phyloP scores from a whole-genome alignment of 2,329 filamentous ascomycete genomes.

The Westerdykella ornata region DNA sequence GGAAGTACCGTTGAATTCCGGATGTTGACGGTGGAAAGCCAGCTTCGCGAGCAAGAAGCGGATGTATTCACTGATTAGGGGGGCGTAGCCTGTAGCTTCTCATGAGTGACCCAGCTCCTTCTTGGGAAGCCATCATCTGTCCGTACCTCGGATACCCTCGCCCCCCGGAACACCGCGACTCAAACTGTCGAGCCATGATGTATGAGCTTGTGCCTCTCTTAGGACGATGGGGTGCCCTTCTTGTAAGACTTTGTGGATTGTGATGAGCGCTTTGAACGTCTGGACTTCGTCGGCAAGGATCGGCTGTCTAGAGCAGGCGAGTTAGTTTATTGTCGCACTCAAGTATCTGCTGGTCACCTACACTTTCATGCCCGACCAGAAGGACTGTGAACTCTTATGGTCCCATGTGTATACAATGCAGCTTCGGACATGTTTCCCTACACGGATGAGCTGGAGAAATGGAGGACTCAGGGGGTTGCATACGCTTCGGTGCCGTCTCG shows the following conservation, averaged over 20 bases:
- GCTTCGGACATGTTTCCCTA: slow-evolving; percentile 89
- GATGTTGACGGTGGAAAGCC: slow-evolving; percentile 92
- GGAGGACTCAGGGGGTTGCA: slow-evolving; percentile 7
- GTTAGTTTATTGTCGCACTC: not conserved
- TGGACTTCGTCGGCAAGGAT: slow-evolving; percentile 97
- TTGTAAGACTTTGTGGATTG: slow-evolving; percentile 93
- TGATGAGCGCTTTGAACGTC: slow-evolving; percentile 97
- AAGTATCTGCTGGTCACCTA: slow-evolving; percentile 42
- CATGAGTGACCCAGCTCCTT: not conserved
- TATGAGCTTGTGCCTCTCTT: slow-evolving; percentile 81
- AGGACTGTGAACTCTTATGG: slow-evolving; percentile 88
- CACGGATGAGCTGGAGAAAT: slow-evolving; percentile 24
- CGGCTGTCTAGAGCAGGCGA: slow-evolving; percentile 61
- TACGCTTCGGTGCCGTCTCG: slow-evolving; percentile 62
- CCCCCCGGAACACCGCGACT: slow-evolving; percentile 69
- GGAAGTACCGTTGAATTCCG: slow-evolving; percentile 79
- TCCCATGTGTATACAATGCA: slow-evolving; percentile 99
- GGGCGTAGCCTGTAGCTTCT: slow-evolving; percentile 59
- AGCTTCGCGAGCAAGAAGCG: slow-evolving; percentile 92
- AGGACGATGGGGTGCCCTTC: slow-evolving; percentile 87
- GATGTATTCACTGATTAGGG: slow-evolving; percentile 93
- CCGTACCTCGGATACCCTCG: slow-evolving; percentile 69
- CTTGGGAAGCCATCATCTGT: not conserved
- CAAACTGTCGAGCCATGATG: slow-evolving; percentile 87
- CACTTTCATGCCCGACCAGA: slow-evolving; percentile 99